These are phyloP conservation scores for Cladosporium sp. DNA, from an alignment of 2,329 filamentous ascomycete genomes.

Conservation along the genomic window DNA sequence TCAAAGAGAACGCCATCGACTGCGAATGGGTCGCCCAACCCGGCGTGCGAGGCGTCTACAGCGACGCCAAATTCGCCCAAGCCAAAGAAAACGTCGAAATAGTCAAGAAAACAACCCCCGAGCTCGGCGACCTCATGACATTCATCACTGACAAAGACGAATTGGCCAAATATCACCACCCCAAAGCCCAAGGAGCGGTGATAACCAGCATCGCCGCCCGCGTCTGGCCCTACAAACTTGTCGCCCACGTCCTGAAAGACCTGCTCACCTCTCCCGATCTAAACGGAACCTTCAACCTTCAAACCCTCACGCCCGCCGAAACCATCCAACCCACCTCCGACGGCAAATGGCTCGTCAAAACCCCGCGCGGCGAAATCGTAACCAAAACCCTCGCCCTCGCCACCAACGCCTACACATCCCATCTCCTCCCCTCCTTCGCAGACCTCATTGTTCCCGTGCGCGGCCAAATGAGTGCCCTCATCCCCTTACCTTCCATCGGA, in stretches of 20 bases:
- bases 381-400: slow-evolving; percentile 67
- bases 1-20: slow-evolving; percentile 54
- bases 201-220: slow-evolving; percentile 62
- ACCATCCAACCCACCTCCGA: slow-evolving; percentile 21
- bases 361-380: slow-evolving; percentile 62
- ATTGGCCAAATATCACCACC: slow-evolving; percentile 50
- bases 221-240: slow-evolving; percentile 81
- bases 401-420: slow-evolving; percentile 73
- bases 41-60: slow-evolving; percentile 63
- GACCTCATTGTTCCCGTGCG: slow-evolving; percentile 72
- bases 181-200: slow-evolving; percentile 58
- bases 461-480: slow-evolving; percentile 66
- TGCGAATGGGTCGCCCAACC: slow-evolving; percentile 66
- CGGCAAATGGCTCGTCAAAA: slow-evolving; percentile 58
- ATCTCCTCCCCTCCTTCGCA: slow-evolving; percentile 64
- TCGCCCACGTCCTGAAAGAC: slow-evolving; percentile 64
- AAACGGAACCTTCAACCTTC: slow-evolving; percentile 60
- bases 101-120: slow-evolving; percentile 51
- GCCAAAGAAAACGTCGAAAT: slow-evolving; percentile 49
- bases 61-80: slow-evolving; percentile 50
- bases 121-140: slow-evolving; percentile 47
- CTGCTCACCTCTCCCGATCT: slow-evolving; percentile 41
- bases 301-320: slow-evolving; percentile 65
- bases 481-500: slow-evolving; percentile 46
- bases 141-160: slow-evolving; percentile 38